Evolutionary conservation across 495 filamentous ascomycete species (phyloP), one percentile per base, ranked within the genome.

Genomic region (Aspergillus cavernicola): DNA sequence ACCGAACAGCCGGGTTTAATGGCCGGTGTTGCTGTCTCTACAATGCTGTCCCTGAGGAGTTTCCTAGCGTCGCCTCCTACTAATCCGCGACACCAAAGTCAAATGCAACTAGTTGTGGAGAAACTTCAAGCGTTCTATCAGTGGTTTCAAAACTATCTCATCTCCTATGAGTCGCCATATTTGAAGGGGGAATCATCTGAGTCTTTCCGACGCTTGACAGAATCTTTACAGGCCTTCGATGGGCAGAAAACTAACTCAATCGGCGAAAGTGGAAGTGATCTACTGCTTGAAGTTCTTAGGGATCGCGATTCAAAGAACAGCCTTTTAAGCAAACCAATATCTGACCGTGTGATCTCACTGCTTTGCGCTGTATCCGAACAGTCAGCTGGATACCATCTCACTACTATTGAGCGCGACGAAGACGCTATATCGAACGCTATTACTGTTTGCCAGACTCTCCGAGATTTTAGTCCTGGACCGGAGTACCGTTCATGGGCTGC

Each of bases 401-500:
- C 89, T 60, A 75, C 86, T 15, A 71, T 89, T 40, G 80, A 79
- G 22, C 74, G 70, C 2, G 86, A 90, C 59, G 66, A 77, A 20
- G 74, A 83, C 15, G 82, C 88, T 4, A 57, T 76, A n/a, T 57
- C 64, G 2, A 85, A 83, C 57, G 80, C 81, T 20, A 69, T 83
- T 26, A 77, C 83, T 26, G 73, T 96, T 2, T 91, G 85, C 82
- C 82, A 86, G 58, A 90, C 84, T 19, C 86, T 90, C 57, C 79
- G 82, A 51, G 73, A 76, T 20, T 71, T 76, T 33, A 68, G 74
- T 9, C 75, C 85, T 26, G 85, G 85, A 37, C 71, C 75, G 23
- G 79, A 82, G 18, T 97, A 93, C 64, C 69, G 87, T 11, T 68
- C 88, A 4, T 98, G 93, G 93, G 87, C 87, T 33, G 90, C 86